Percentiles rank a stretch among this genome's conserved stretches.
Conservation (phyloP, 495 filamentous ascomycete genomes). For the Amphirosellinia nigrospora region DNA sequence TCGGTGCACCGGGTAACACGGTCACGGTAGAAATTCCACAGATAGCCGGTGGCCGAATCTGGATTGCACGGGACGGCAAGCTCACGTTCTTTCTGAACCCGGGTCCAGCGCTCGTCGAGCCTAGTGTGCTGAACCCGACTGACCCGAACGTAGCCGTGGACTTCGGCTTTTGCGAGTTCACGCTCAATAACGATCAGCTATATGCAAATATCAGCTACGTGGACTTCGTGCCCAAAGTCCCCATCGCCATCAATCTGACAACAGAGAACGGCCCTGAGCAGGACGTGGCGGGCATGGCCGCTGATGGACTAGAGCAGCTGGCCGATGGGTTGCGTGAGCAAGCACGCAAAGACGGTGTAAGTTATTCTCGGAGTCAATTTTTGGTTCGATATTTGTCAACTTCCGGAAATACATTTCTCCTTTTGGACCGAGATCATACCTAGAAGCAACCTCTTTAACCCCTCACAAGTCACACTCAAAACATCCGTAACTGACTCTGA, state of each 20-base stretch:
- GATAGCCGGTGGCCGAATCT: conserved; percentile 71
- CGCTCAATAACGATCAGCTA: conserved; percentile 69
- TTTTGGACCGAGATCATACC: background rate
- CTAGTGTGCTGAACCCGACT: conserved; percentile 71
- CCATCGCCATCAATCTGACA: conserved; percentile 67
- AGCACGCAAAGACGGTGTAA: conserved; percentile 53
- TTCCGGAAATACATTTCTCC: background rate
- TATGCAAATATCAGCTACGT: conserved; percentile 83
- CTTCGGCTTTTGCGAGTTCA: conserved; percentile 81
- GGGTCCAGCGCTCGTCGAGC: conserved; percentile 74
- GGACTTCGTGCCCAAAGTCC: conserved; percentile 71
- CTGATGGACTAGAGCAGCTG: conserved; percentile 65
- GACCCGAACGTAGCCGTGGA: conserved; percentile 69
- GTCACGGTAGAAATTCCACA: conserved; percentile 69
- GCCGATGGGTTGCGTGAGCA: conserved; percentile 62
- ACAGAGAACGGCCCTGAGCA: conserved; percentile 57
- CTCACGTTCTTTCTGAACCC: conserved; percentile 79
- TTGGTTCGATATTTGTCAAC: background rate
- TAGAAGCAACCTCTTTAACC: background rate
- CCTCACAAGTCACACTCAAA: background rate
- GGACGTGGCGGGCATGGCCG: conserved; percentile 64
- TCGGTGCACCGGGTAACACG: conserved; percentile 66
- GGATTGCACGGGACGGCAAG: conserved; percentile 65
- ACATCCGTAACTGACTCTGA: background rate
- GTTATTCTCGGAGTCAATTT: background rate